Evolutionary conservation across 139 green algal genomes (phyloP), one percentile per base, ranked within the genome.

Genomic region (Pycnococcus provasolii): DNA sequence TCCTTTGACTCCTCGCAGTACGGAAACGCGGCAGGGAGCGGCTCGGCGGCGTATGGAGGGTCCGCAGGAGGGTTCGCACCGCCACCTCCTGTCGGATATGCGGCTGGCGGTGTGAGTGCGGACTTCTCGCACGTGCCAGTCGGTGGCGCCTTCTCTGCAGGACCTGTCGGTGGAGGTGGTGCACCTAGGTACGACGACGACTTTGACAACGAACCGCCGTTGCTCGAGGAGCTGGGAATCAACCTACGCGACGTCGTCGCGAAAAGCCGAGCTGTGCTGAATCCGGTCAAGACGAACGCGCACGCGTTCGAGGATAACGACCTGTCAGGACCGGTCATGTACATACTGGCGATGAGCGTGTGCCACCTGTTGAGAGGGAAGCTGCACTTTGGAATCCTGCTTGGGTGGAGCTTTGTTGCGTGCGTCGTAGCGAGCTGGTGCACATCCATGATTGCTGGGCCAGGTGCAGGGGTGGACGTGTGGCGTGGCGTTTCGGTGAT

Each of bases 211-310:
- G 62, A 68, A 41, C 11, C 62, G 1, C 62, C 62, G 62, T 50
- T 68, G 4, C 42, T 68, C 45, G 62, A 68, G 62, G 62, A 68
- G 62, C 50, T 68, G 37, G 62, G 62, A 26, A 53, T 68, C 37
- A 50, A 68, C 26, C 50, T 41, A 1, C 3, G 39, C 48, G 48
- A 68, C 3, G 59, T 68, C 45, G 43, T 46, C 39, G 26, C 48
- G 15, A 48, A 50, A 47, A 59, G 48, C 37, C 47, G 48, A 26
- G 50, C 45, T 6, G 37, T 59, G 47, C 39, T 68, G 9, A 52
- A 68, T 4, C 62, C 62, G 62, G 8, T 68, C 6, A 4, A 3
- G n/a, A 45, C 1, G 1, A 8, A 9, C 11, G 43, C 15, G 40
- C 48, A 68, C 1, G 39, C 45, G 6, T 26, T 39, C 13, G 37